A percentile compares a stretch with the other conserved stretches of the same genome.
These are phyloP conservation scores for Avena insularis DNA, from an alignment of 176 grass and related monocot species.

Conservation along the genomic window DNA sequence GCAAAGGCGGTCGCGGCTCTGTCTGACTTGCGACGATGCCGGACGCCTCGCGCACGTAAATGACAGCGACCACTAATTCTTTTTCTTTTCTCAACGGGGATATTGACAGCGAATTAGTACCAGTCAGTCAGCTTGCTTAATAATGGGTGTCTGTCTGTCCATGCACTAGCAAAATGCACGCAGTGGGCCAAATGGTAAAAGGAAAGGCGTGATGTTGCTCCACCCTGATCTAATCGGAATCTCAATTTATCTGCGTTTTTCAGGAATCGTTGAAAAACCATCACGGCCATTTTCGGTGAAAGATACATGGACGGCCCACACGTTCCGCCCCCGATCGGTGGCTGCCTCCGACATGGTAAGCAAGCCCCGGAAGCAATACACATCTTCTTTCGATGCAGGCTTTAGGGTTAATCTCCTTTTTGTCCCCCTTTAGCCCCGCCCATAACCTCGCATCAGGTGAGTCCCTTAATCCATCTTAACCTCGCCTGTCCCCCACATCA, in stretches of 20 bases:
- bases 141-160: background rate
- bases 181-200: background rate
- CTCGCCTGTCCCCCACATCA: background rate
- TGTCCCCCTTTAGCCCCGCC: conserved; percentile 35
- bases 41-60: too few relatives aligned
- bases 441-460: conserved; percentile 22
- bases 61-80: too few relatives aligned
- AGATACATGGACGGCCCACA: background rate
- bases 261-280: background rate
- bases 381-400: conserved; percentile 37
- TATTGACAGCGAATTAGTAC: too few relatives aligned
- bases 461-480: conserved; percentile 32
- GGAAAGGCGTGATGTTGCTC: background rate
- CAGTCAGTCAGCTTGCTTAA: too few relatives aligned
- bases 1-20: background rate
- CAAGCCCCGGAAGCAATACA: conserved; percentile 30
- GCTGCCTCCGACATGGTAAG: conserved; percentile 21
- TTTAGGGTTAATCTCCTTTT: background rate
- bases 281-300: background rate
- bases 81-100: too few relatives aligned
- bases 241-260: background rate
- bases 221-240: background rate
- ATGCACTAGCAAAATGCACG: background rate
- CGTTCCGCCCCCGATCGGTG: too few relatives aligned
- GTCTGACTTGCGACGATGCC: background rate